These are phyloP conservation scores for Eremothecium sinecaudum DNA, from an alignment of 1,139 yeast genomes.

Conservation along the genomic window DNA sequence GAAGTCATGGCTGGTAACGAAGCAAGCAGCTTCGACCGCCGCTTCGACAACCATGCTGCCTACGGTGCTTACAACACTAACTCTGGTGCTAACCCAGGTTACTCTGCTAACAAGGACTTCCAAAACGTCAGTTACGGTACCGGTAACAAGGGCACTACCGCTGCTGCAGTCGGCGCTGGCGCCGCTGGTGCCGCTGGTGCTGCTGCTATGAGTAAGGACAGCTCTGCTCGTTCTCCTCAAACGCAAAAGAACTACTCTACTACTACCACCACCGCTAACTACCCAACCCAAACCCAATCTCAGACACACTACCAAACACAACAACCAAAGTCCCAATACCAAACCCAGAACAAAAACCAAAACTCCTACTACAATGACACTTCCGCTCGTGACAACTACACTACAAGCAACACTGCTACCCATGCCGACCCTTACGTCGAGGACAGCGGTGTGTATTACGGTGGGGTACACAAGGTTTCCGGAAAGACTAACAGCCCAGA, in stretches of 20 bases:
- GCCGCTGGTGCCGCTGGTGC: background rate
- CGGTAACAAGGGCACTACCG: background rate
- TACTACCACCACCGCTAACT: background rate
- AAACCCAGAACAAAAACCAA: background rate
- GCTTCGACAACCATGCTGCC: background rate
- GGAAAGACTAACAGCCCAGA: constrained; percentile 2
- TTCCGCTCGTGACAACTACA: background rate
- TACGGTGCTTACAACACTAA: constrained; percentile 1
- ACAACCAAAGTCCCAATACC: background rate
- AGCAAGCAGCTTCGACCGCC: background rate
- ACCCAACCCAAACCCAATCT: background rate
- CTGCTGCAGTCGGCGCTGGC: background rate
- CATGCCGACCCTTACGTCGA: no score
- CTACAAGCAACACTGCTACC: no score
- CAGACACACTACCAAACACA: background rate
- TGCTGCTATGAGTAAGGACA: no score
- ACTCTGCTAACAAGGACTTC: background rate
- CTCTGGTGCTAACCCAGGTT: background rate
- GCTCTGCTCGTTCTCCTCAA: background rate
- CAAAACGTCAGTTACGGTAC: background rate
- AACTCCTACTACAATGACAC: background rate
- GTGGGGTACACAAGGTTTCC: background rate
- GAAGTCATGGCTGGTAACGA: constrained; percentile 2
- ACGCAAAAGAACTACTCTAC: no score
- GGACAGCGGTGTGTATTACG: background rate